phyloP scores from a whole-genome alignment of 352 stramenopile species.

The Pythium scleroteichum region DNA sequence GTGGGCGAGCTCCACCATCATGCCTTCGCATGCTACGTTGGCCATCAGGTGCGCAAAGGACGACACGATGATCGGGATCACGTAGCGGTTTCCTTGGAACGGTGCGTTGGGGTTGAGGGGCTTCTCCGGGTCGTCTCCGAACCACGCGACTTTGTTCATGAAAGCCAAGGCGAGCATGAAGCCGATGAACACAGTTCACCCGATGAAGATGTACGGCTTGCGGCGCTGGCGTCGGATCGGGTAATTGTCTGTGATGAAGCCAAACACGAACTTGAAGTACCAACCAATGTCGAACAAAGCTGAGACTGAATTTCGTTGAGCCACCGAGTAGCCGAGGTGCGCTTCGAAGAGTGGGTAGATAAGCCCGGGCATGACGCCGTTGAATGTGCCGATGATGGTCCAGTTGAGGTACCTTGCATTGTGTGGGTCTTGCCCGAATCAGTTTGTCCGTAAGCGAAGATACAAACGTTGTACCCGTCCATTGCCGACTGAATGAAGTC shows the following conservation, averaged over 20 bases:
- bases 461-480: constrained; percentile 98
- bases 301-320: constrained; percentile 5
- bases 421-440: constrained; percentile 42
- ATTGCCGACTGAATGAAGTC: constrained; percentile 92
- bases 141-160: constrained; percentile 10
- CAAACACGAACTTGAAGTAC: constrained; percentile 38
- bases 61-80: constrained; percentile 14
- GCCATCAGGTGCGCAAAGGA: constrained; percentile 19
- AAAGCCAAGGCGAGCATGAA: constrained; percentile 27
- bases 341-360: constrained; percentile 26
- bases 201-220: constrained; percentile 42
- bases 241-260: constrained; percentile 34
- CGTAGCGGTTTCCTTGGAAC: constrained; percentile 3
- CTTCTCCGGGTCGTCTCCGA: not conserved
- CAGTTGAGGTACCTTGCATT: constrained; percentile 36
- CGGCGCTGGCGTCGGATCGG: constrained; percentile 31
- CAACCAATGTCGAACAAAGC: constrained; percentile 23
- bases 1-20: constrained; percentile 32
- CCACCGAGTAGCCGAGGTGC: constrained; percentile 27
- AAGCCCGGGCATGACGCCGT: constrained; percentile 25
- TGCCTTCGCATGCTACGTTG: constrained; percentile 21
- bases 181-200: constrained; percentile 24
- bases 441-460: constrained; percentile 98
- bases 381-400: constrained; percentile 36
- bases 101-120: constrained; percentile 6